Evolutionary conservation across 2,329 filamentous ascomycete species (phyloP), one percentile per base, ranked within the genome.

Genomic region (Alternaria gaisen): DNA sequence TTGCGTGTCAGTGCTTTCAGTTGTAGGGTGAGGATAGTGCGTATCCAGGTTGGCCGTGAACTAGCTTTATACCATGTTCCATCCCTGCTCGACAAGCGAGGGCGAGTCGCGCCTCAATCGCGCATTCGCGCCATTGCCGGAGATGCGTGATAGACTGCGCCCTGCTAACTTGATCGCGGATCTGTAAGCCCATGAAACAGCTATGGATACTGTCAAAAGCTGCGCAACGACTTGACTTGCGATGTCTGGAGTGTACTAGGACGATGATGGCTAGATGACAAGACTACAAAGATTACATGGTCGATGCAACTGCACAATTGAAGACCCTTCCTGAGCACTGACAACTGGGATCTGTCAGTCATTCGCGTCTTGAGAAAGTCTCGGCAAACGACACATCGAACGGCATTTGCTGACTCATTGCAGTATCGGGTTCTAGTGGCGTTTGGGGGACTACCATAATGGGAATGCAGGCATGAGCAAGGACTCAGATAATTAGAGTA

Each of bases 401-500:
- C 24, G 0, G 24, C 0, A 24, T 24, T 24, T 7, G 24, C 24
- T 24, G 24, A 0, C 24, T 24, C 24, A 24, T 24, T 24, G 24
- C 24, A 24, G 24, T 24, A 24, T 24, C 24, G 0, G 9, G 28
- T 30, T 10, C 11, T 5, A 30, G 28, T 30, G 28, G 28, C 28
- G 28, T 30, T 11, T 30, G 28, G 0, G 28, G 28, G 28, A 30
- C 11, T 30, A 11, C 28, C 28, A 11, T 11, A 30, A 30, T 0
- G 28, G 28, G 28, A 30, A 30, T 11, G 28, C 28, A 30, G 28
- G 11, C 28, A 30, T 30, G 28, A 10, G 28, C 28, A 30, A 9
- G 9, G 28, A 0, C 8, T 0, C 28, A 30, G 28, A 30, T 30
- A 30, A 30, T 10, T 0, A 30, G 1, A 11, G 0, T 30, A 30